Conservation (phyloP, 192 early-diverging fungal species). For the Coemansia sp. region DNA sequence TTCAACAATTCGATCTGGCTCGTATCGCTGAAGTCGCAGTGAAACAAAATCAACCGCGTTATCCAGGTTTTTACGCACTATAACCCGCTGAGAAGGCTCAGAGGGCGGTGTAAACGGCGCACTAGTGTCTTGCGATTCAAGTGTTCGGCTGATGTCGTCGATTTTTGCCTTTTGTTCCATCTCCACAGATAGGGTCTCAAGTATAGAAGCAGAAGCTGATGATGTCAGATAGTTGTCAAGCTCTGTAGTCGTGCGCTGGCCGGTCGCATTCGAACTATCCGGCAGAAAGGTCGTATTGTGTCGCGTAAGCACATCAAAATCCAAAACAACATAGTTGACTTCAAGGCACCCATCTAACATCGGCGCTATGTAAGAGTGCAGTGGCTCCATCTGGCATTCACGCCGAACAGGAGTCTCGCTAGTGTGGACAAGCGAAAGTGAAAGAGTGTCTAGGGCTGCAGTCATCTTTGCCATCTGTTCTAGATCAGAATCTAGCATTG, state of each 20-base stretch:
- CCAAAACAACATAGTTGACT: conserved; percentile 35
- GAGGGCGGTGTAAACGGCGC: background rate
- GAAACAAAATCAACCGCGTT: conserved; percentile 12
- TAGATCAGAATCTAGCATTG: background rate
- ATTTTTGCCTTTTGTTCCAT: background rate
- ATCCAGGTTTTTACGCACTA: background rate
- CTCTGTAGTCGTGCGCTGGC: background rate
- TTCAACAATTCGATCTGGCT: conserved; percentile 5
- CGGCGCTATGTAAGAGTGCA: conserved; percentile 18
- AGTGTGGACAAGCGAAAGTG: conserved; percentile 12
- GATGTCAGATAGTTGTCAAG: conserved; percentile 13
- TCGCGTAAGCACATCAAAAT: conserved; percentile 24
- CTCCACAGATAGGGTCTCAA: background rate
- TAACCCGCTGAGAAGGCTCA: background rate
- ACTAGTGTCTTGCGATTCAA: background rate
- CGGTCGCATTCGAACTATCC: conserved; percentile 10
- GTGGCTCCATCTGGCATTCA: conserved; percentile 30
- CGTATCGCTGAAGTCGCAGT: conserved; percentile 1
- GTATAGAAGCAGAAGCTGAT: background rate
- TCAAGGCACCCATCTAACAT: conserved; percentile 37
- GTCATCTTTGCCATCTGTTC: conserved; percentile 14
- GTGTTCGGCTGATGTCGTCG: background rate
- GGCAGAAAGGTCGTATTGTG: conserved; percentile 17
- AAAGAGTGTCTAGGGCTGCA: conserved; percentile 25
- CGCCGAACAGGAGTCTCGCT: conserved; percentile 2